A percentile compares a stretch with the other conserved stretches of the same genome.
Evolutionary conservation across 2,329 filamentous ascomycete genomes (phyloP).

Genomic region (Colletotrichum incanum): DNA sequence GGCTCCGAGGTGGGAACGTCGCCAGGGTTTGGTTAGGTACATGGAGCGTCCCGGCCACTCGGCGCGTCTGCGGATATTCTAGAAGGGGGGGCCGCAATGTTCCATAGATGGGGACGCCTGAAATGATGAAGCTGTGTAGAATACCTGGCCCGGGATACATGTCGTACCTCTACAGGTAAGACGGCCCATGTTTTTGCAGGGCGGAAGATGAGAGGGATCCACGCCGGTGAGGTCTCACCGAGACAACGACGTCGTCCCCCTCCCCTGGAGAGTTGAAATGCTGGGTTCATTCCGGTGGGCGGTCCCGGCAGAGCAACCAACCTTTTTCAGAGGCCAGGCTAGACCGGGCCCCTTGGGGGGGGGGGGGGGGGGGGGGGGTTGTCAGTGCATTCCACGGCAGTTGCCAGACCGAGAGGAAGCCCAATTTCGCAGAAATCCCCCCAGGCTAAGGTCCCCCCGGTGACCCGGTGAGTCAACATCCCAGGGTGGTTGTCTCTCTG

Average conservation of each 20-base stretch:
- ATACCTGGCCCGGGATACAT: background rate
- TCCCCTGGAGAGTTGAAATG: background rate
- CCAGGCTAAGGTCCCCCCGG: conserved; percentile 12
- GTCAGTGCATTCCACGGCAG: conserved; percentile 22
- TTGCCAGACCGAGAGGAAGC: conserved; percentile 19
- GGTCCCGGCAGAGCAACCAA: conserved; percentile 5
- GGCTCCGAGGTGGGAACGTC: background rate
- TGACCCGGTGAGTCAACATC: conserved; percentile 37
- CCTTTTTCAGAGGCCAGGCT: background rate
- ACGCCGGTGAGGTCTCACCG: conserved; percentile 39
- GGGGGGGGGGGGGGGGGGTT: too few relatives aligned
- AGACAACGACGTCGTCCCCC: conserved; percentile 10
- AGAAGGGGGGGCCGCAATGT: conserved; percentile 30
- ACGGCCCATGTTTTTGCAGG: conserved; percentile 29
- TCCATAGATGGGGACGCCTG: conserved; percentile 24
- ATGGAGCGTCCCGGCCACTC: conserved; percentile 23
- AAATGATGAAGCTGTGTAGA: conserved; percentile 32
- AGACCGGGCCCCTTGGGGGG: conserved; percentile 19
- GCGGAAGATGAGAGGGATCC: conserved; percentile 14
- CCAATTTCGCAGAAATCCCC: conserved; percentile 21
- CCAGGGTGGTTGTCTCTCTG: conserved; percentile 19
- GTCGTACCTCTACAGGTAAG: conserved; percentile 7
- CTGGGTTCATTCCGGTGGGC: background rate
- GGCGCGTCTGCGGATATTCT: conserved; percentile 33
- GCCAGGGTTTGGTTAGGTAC: background rate